Base-by-base conservation (phyloP, 495 filamentous ascomycete species). In the Friedmanniomyces simplex region DNA sequence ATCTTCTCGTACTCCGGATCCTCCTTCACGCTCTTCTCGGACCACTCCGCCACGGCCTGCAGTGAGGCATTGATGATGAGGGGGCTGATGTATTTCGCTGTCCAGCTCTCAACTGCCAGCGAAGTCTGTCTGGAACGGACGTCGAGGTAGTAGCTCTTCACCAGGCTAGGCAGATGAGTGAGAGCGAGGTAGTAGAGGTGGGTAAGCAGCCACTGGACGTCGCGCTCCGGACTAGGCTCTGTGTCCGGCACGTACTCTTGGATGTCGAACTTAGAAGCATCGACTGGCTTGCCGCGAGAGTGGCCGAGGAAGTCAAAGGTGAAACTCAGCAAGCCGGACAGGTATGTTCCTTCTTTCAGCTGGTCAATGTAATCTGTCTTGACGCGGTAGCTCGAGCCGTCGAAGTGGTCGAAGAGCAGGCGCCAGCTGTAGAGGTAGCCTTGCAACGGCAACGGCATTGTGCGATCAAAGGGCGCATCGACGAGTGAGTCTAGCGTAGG, bases 391-490 rank as follows among this genome's bases (percentile, higher is more conserved):
- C 90, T 89, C 75, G 82, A 63, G 43, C 84, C 82, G 49, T 77
- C 73, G 67, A 93, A 93, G 57, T 90, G 86, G 63, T 93, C 89
- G 66, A 95, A 96, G 2, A 95, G 80, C 14, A 97, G 72, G 55
- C 88, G 80, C 93, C 93, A 97, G 41, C 89, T 86, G 26, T 95
- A 72, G n/a, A 97, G 77, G 67, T 96, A 99, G 6, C 83, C 82
- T 48, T 87, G 77, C 62, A 78, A 51, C 59, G 72, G 53, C 21
- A 70, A 51, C 66, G 83, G 72, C 71, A 94, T 70, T 57, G 67
- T 54, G 54, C 72, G n/a, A 77, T 77, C 68, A 42, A 76, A 73
- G 30, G 63, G 65, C 47, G 70, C 68, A 22, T 69, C 68, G n/a
- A 49, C 66, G 8, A 77, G 53, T 1, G 63, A 58, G 60, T 69